Percentiles rank a stretch among this genome's conserved stretches.
These are phyloP conservation scores for Paraphoma sp. DNA, from an alignment of 2,329 filamentous ascomycete genomes.

Conservation along the genomic window DNA sequence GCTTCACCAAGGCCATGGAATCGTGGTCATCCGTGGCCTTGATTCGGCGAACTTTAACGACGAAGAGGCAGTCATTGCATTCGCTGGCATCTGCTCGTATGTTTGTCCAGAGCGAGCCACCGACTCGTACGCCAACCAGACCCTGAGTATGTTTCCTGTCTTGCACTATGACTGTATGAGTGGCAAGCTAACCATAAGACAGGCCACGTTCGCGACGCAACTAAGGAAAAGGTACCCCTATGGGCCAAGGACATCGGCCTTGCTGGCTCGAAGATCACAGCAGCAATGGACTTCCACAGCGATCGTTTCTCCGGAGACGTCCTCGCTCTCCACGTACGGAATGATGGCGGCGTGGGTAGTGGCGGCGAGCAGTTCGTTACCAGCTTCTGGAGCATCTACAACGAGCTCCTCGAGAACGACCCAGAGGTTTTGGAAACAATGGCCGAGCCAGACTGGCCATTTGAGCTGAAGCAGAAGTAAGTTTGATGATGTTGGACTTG, in stretches of 20 bases:
- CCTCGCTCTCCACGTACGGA: constrained; percentile 42
- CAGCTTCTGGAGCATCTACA: constrained; percentile 46
- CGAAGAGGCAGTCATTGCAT: constrained; percentile 46
- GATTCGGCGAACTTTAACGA: constrained; percentile 42
- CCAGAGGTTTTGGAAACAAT: constrained; percentile 45
- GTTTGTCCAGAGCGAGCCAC: constrained; percentile 41
- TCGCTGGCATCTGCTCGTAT: constrained; percentile 41
- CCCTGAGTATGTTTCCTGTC: constrained; percentile 30
- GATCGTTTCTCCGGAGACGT: constrained; percentile 48
- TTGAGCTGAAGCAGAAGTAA: constrained; percentile 48
- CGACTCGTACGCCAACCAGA: constrained; percentile 48
- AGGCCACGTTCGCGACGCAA: constrained; percentile 47
- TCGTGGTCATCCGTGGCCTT: constrained; percentile 43
- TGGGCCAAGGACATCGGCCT: constrained; percentile 45
- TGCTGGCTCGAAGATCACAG: constrained; percentile 46
- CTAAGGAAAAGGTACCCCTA: constrained; percentile 37
- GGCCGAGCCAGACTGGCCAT: constrained; percentile 44
- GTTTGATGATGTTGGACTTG: neutral
- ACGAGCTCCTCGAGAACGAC: constrained; percentile 40
- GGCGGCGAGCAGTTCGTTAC: constrained; percentile 44
- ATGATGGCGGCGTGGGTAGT: constrained; percentile 36
- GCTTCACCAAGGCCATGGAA: constrained; percentile 37
- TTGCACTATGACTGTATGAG: neutral
- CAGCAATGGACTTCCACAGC: constrained; percentile 47
- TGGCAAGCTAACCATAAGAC: neutral